Evolutionary conservation across 163 green algal genomes (phyloP), one percentile per base, ranked within the genome.

Genomic region (Smithsoniella earleae): DNA sequence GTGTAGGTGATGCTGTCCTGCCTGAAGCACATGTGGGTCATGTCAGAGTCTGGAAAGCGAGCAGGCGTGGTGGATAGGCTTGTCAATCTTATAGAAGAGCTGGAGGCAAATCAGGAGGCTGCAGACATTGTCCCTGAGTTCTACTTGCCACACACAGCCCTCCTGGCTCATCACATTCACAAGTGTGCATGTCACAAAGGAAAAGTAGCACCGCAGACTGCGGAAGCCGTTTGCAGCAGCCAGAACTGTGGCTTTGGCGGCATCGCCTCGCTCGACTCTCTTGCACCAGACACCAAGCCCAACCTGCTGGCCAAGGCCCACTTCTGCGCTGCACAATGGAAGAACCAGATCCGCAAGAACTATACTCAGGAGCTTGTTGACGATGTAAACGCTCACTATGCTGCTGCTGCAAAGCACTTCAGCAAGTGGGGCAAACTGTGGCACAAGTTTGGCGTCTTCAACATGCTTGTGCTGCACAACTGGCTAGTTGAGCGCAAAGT

Each of bases 11-110:
- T 96, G 87, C 89, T 96, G 74, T 90, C 89, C 3, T 99, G 89
- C 80, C 78, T 92, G n/a, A 99, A 99, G 86, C 90, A 99, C 78
- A 73, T 91, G 37, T 98, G 92, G 92, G 76, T 81, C n/a, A n/a
- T n/a, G n/a, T n/a, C n/a, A n/a, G n/a, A n/a, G n/a, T n/a, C n/a
- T n/a, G n/a, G n/a, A n/a, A n/a, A n/a, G n/a, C n/a, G n/a, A n/a
- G n/a, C n/a, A n/a, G n/a, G n/a, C n/a, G n/a, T n/a, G n/a, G n/a
- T n/a, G n/a, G n/a, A n/a, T n/a, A n/a, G n/a, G n/a, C n/a, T n/a
- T n/a, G n/a, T n/a, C n/a, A n/a, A n/a, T n/a, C n/a, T n/a, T n/a
- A n/a, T n/a, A n/a, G n/a, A n/a, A 22, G 79, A 88, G 73, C 76
- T 88, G 58, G 62, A 75, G 2, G 62, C 49, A n/a, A 20, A 40